A percentile compares a stretch with the other conserved stretches of the same genome.
phyloP scores from a whole-genome alignment of 2,329 filamentous ascomycete species.

The Thielaviopsis cerberus region DNA sequence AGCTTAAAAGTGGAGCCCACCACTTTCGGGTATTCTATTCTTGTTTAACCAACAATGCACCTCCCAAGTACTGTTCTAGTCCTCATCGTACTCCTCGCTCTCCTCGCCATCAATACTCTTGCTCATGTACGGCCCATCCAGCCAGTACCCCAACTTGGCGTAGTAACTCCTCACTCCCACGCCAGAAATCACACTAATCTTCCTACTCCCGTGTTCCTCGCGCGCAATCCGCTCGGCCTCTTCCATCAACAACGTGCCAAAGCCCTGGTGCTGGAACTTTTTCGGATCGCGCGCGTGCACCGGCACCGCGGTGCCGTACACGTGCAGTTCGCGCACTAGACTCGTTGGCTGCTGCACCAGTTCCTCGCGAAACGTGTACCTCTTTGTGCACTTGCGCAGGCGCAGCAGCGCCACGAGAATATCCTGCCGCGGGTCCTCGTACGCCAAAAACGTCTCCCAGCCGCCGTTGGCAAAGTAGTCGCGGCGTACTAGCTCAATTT shows the following conservation, averaged over 20 bases:
- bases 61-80: neutral
- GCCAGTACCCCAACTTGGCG: conserved; percentile 73
- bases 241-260: conserved; percentile 90
- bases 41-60: too few species aligned
- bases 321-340: conserved; percentile 83
- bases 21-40: too few species aligned
- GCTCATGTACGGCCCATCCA: conserved; percentile 77
- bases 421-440: conserved; percentile 96
- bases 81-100: conserved; percentile 7
- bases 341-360: conserved; percentile 73
- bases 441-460: conserved; percentile 96
- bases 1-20: neutral
- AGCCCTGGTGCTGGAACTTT: conserved; percentile 97
- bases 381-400: conserved; percentile 73
- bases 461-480: conserved; percentile 92
- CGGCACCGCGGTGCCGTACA: conserved; percentile 93
- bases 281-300: conserved; percentile 85
- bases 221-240: conserved; percentile 89
- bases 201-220: conserved; percentile 81
- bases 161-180: conserved; percentile 95
- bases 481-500: conserved; percentile 82
- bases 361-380: conserved; percentile 82
- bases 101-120: conserved; percentile 19
- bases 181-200: conserved; percentile 95
- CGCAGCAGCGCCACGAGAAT: conserved; percentile 84